Evolutionary conservation across 306 rosid genomes (phyloP), one percentile per base, ranked within the genome.

Genomic region (Dryas octopetala): DNA sequence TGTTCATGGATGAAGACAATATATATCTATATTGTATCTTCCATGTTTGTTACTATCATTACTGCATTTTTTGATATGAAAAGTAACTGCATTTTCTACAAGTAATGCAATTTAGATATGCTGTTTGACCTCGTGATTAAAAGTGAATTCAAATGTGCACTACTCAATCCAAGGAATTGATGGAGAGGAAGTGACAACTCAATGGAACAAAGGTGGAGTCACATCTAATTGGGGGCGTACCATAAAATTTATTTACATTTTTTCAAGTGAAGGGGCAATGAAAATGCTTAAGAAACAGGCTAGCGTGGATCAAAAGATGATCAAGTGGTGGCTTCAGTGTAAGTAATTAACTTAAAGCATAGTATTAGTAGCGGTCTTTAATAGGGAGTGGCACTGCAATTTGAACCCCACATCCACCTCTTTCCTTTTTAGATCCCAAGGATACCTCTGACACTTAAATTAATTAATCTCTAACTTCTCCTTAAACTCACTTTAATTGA

Each of bases 161-260:
- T 73, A 10, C 75, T 73, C 66, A 59, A 54, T 46, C 73, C 78
- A 62, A 80, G 38, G 85, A 79, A 71, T 57, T 49, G 69, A 80
- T 68, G 78, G 49, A 44, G 72, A 74, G 70, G 73, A 74, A 75
- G 74, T 78, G 80, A 62, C 83, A 70, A 12, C 68, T 72, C 44
- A 47, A 47, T 73, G 28, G 28, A 81, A 64, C 32, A 79, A 48
- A 76, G 71, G 86, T 87, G 78, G 68, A 81, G 88, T 81, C 90
- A 83, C 84, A 79, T 85, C 90, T 63, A 70, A 52, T 68, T 62
- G 70, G 69, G 83, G 64, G 62, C 80, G 82, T 79, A 58, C 55
- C 77, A 63, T 52, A 19, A 13, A 80, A 75, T 58, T 48, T 60
- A 68, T 48, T 19, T 68, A 41, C 59, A 41, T 62, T 63, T 54